Evolutionary conservation across 306 rosid genomes (phyloP), one percentile per base, ranked within the genome.

Genomic region (Pueraria montana): DNA sequence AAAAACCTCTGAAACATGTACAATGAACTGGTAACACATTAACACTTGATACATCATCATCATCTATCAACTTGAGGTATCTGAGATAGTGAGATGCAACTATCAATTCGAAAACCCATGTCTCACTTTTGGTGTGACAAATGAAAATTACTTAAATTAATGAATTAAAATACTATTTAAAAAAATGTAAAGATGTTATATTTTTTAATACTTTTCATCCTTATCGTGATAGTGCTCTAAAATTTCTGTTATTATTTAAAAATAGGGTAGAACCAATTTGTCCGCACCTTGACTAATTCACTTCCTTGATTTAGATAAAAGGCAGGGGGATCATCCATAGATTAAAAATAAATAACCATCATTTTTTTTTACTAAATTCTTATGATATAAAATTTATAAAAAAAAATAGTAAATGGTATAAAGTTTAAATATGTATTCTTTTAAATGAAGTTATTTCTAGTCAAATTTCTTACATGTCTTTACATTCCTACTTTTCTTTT

Each of bases 41-140:
- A 42, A 68, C 11, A 68, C 32, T 20, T 42, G 53, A 68, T 42
- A 11, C 74, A 68, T 68, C 36, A 68, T 68, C 20, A 67, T 67
- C 32, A 5, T 67, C 43, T 62, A 26, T 27, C 50, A 65, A 17
- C 13, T 32, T 17, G 72, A 36, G 13, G 45, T 16, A 34, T n/a
- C 6, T 38, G 11, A 38, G 43, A 38, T 38, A 38, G 11, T 18
- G 9, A 66, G 55, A 68, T 68, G 74, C 55, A 40, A 68, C 74
- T 21, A 42, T 68, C 74, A 42, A 68, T 68, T 42, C 55, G 18
- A 68, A 20, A 20, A 36, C 14, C 10, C 48, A 66, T 38, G 50
- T 66, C 72, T 66, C 72, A 66, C 72, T 34, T 67, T 68, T 42
- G 74, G 74, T 68, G n/a, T 66, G 27, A 66, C 72, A 10, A n/a